Conservation (phyloP, 2,329 filamentous ascomycete genomes). For the Cladorrhinum sp. region DNA sequence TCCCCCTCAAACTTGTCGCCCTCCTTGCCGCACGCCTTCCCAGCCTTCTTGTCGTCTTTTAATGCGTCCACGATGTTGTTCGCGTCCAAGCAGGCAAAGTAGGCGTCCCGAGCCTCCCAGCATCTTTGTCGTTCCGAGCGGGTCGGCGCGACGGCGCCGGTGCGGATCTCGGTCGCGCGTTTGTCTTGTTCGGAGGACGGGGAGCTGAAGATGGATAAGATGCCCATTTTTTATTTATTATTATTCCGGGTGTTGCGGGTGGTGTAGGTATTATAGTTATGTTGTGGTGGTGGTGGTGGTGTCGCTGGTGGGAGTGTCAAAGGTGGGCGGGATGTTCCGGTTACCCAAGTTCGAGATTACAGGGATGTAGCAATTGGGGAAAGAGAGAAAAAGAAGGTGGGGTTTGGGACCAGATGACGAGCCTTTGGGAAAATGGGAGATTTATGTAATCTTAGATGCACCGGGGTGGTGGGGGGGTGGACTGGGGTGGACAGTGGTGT, state of each 20-base stretch:
- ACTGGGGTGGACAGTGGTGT: too few relatives aligned
- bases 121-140: conserved; percentile 77
- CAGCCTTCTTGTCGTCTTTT: conserved; percentile 41
- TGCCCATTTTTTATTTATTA: conserved; percentile 43
- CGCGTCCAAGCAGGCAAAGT: conserved; percentile 83
- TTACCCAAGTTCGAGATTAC: conserved; percentile 3
- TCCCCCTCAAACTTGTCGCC: conserved; percentile 69
- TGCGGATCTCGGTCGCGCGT: conserved; percentile 53
- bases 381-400: neutral
- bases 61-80: conserved; percentile 72
- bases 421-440: neutral
- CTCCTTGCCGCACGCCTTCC: conserved; percentile 40
- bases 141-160: conserved; percentile 71
- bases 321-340: conserved; percentile 11
- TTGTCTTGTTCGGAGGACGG: conserved; percentile 42
- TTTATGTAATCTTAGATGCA: conserved; percentile 7
- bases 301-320: neutral
- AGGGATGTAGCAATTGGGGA: conserved; percentile 10
- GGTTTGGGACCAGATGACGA: neutral
- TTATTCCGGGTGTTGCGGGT: neutral
- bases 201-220: conserved; percentile 42
- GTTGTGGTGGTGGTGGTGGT: neutral
- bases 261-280: neutral
- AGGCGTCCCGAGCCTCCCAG: conserved; percentile 85
- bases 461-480: too few relatives aligned